These are phyloP conservation scores for Aspergillus fumigatus DNA, from an alignment of 2,329 filamentous ascomycete genomes.

Conservation along the genomic window DNA sequence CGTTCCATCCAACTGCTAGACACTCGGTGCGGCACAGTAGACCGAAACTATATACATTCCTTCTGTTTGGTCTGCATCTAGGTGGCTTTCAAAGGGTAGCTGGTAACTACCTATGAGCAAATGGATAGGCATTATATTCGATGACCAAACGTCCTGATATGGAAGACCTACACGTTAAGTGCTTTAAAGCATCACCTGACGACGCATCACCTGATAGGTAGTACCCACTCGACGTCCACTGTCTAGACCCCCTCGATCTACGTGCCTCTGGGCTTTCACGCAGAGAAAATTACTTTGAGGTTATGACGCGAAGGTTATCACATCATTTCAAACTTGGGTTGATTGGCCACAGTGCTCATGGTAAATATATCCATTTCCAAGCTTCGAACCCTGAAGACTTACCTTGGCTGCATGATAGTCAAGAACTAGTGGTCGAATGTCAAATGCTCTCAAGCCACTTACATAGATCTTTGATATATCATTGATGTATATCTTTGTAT, in stretches of 20 bases:
- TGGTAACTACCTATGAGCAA: background rate
- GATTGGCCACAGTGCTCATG: background rate
- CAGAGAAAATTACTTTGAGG: no score
- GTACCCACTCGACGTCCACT: background rate
- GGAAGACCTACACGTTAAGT: background rate
- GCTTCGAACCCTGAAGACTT: background rate
- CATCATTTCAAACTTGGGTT: background rate
- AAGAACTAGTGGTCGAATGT: background rate
- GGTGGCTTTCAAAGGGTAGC: background rate
- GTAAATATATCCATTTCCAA: background rate
- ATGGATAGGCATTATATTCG: background rate
- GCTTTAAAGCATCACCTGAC: background rate
- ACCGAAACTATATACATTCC: background rate
- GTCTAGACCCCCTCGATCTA: background rate
- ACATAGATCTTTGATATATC: background rate
- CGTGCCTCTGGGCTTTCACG: no score
- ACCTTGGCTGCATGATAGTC: background rate
- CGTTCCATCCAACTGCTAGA: background rate
- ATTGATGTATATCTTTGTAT: background rate
- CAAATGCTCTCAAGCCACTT: background rate
- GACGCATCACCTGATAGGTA: background rate
- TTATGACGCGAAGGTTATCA: background rate
- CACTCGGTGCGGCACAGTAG: background rate
- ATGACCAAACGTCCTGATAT: background rate
- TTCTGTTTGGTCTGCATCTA: background rate